A percentile compares a stretch with the other conserved stretches of the same genome.
These are phyloP conservation scores for Marsdenia floribunda DNA, from an alignment of 257 asterid species.

Conservation along the genomic window DNA sequence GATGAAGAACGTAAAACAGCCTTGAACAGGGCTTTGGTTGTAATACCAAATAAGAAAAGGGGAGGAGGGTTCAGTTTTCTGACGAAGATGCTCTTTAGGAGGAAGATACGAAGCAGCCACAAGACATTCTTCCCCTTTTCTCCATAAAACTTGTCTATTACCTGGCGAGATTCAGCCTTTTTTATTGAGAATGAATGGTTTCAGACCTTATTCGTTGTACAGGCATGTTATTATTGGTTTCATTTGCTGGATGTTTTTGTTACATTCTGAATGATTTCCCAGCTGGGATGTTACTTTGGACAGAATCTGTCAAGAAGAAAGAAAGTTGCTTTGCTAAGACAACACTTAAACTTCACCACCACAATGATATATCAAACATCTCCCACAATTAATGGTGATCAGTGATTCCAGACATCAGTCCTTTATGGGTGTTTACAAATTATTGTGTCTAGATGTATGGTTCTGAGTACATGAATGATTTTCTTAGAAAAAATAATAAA, in stretches of 20 bases:
- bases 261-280: slow-evolving; percentile 1
- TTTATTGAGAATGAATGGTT: slow-evolving; percentile 16
- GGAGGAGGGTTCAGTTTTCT: slow-evolving; percentile 56
- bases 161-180: slow-evolving; percentile 19
- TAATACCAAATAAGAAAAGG: slow-evolving; percentile 42
- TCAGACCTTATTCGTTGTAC: slow-evolving; percentile 6
- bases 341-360: no score
- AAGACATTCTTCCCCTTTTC: slow-evolving; percentile 37
- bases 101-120: slow-evolving; percentile 42
- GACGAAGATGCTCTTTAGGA: slow-evolving; percentile 62
- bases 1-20: slow-evolving; percentile 16
- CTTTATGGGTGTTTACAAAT: background rate
- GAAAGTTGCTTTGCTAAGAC: no score
- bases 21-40: slow-evolving; percentile 43
- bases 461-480: background rate
- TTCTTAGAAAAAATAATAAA: background rate
- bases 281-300: background rate
- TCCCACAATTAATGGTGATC: background rate
- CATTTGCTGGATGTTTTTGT: slow-evolving; percentile 3
- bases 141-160: slow-evolving; percentile 21
- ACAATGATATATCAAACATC: background rate
- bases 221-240: background rate
- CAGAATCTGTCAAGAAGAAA: no score
- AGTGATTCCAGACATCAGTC: no score
- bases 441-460: background rate